These are phyloP conservation scores for Hemileia vastatrix DNA, from an alignment of 1,284 basidiomycete species.

Conservation along the genomic window DNA sequence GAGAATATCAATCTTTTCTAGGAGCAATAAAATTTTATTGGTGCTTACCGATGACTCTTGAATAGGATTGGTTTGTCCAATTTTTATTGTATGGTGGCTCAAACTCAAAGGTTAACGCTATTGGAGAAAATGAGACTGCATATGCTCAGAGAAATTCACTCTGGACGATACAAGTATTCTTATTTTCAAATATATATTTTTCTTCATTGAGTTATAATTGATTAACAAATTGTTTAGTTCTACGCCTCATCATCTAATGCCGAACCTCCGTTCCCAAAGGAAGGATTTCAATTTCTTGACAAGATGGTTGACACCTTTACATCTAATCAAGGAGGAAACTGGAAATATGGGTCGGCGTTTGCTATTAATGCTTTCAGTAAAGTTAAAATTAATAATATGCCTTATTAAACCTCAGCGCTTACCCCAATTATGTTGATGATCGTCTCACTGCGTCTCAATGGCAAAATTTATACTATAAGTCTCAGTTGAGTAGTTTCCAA, in stretches of 20 bases:
- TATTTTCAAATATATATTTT: too few relatives aligned
- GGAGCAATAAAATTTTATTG: too few relatives aligned
- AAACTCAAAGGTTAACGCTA: conserved; percentile 3
- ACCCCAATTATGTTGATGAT: conserved; percentile 19
- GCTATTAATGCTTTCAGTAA: not conserved
- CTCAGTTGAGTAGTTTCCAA: conserved; percentile 7
- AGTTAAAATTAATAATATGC: too few relatives aligned
- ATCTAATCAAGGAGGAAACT: conserved; percentile 4
- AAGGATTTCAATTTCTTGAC: conserved; percentile 1
- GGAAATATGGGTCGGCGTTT: conserved; percentile 8
- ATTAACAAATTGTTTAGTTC: not conserved
- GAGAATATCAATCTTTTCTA: too few relatives aligned
- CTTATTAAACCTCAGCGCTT: not conserved
- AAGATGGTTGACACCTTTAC: conserved; percentile 10
- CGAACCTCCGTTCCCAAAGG: not conserved
- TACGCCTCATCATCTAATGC: conserved; percentile 6
- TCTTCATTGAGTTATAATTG: too few relatives aligned
- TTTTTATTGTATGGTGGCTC: conserved; percentile 11
- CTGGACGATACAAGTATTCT: conserved; percentile 11
- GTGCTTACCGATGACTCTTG: too few relatives aligned
- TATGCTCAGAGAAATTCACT: conserved; percentile 9
- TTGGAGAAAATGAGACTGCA: conserved; percentile 7
- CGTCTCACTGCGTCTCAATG: conserved; percentile 9
- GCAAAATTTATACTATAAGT: conserved; percentile 14
- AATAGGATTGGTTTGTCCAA: conserved; percentile 23